Base-by-base conservation (phyloP, 768 basidiomycete species). In the Suillus clintonianus region DNA sequence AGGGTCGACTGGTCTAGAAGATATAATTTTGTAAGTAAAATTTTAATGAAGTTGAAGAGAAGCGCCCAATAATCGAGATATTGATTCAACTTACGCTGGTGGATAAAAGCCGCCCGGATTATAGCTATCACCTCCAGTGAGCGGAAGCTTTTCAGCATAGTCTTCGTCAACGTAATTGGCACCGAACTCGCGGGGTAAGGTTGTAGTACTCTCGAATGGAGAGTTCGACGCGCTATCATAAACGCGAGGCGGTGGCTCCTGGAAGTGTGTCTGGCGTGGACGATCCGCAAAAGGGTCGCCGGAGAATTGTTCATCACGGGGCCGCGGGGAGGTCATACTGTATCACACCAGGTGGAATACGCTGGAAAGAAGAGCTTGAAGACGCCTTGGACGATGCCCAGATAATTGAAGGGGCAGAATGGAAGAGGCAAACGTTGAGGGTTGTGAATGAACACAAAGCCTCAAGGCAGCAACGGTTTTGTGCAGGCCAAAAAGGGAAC, bases 251-350 rank as follows among this genome's bases (percentile, higher is more conserved):
- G 85, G 83, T 67, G 90, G 89, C 41, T 83, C 79, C 70, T 90
- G 90, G 60, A 76, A 75, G 58, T 86, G 87, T 48, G 85, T 78
- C 59, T 82, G 84, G 60, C 82, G 85, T 61, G 86, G 83, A 24
- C 86, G 81, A 78, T 93, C 91, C 56, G 86, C 81, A 73, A 93
- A 94, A 7, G 92, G 92, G 74, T 94, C 90, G 36, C 77, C 80
- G 59, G 51, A 32, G n/a, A 82, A 81, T 19, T 71, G 75, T 63
- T 75, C 75, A 54, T 73, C 75, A 60, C 77, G 72, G 15, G 62
- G 19, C 60, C 60, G 64, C 6, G 72, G 63, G 57, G 70, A 72
- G 48, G 76, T 66, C 75, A 76, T 76, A 42, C 14, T 54, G 57
- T 24, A 32, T 50, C 36, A 51, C 59, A 63, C 24, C 55, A 22